Percentiles rank a stretch among this genome's conserved stretches.
Evolutionary conservation across 2,329 filamentous ascomycete species (phyloP).

Genomic region (Lomentospora prolificans): DNA sequence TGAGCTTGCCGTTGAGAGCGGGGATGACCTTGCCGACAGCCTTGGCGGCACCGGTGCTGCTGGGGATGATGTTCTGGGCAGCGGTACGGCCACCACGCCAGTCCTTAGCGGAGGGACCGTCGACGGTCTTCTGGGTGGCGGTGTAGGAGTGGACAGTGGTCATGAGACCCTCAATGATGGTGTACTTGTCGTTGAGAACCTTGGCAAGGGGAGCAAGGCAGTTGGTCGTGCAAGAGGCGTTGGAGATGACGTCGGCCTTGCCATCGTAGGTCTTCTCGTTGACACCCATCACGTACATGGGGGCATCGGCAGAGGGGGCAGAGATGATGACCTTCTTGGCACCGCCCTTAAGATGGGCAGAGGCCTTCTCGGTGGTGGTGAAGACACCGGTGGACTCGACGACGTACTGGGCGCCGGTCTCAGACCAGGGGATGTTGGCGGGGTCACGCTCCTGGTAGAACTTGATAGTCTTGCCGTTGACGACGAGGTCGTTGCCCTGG

Average conservation of each 20-base stretch:
- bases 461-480: constrained; percentile 77
- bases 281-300: constrained; percentile 99
- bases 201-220: constrained; percentile 98
- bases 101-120: constrained; percentile 96
- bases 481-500: constrained; percentile 59
- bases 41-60: constrained; percentile 98
- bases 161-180: constrained; percentile 97
- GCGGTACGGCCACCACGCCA: constrained; percentile 98
- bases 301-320: constrained; percentile 85
- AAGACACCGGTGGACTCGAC: constrained; percentile 64
- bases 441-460: constrained; percentile 33
- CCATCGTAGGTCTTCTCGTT: constrained; percentile 92
- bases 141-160: constrained; percentile 99
- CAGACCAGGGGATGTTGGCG: constrained; percentile 77
- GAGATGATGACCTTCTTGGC: constrained; percentile 98
- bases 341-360: constrained; percentile 86
- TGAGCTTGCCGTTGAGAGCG: constrained; percentile 96
- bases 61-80: constrained; percentile 99
- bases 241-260: constrained; percentile 89
- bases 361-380: constrained; percentile 96
- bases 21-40: constrained; percentile 99
- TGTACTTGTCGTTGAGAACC: constrained; percentile 98
- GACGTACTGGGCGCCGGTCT: constrained; percentile 68
- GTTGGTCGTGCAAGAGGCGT: constrained; percentile 99
- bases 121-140: constrained; percentile 98